Percentiles rank a stretch among this genome's conserved stretches.
Evolutionary conservation across 805 yeast species (phyloP).

Genomic region (Wickerhamiella lipophila): DNA sequence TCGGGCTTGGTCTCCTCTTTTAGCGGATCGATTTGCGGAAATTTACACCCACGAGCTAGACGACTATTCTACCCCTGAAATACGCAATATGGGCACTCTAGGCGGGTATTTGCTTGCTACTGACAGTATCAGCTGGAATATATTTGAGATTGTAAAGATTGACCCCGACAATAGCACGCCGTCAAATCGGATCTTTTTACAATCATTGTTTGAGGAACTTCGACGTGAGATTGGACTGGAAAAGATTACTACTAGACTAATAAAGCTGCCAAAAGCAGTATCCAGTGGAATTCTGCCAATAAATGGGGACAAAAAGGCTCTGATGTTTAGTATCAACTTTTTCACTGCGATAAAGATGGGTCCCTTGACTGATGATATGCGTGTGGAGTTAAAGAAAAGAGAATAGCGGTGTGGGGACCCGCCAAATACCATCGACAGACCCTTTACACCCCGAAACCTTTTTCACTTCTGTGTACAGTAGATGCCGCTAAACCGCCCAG

Average conservation of each 20-base stretch:
- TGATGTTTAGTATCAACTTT: constrained; percentile 68
- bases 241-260: constrained; percentile 34
- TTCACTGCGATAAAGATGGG: constrained; percentile 92
- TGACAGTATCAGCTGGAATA: constrained; percentile 54
- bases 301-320: constrained; percentile 15
- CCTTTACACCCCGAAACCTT: too few relatives aligned
- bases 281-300: background rate
- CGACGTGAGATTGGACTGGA: constrained; percentile 60
- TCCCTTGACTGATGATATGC: constrained; percentile 66
- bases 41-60: constrained; percentile 44
- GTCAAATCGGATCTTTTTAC: constrained; percentile 63
- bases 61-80: constrained; percentile 54
- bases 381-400: constrained; percentile 34
- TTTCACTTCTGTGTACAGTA: background rate
- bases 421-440: too few relatives aligned
- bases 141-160: constrained; percentile 42
- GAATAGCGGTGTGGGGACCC: background rate
- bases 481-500: too few relatives aligned
- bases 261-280: background rate
- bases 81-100: constrained; percentile 68
- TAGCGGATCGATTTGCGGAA: constrained; percentile 40
- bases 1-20: constrained; percentile 45
- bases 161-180: constrained; percentile 68
- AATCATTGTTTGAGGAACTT: constrained; percentile 67
- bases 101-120: constrained; percentile 76